Evolutionary conservation across 495 filamentous ascomycete genomes (phyloP), one percentile per base, ranked within the genome.

Genomic region (Penicillium desertorum): DNA sequence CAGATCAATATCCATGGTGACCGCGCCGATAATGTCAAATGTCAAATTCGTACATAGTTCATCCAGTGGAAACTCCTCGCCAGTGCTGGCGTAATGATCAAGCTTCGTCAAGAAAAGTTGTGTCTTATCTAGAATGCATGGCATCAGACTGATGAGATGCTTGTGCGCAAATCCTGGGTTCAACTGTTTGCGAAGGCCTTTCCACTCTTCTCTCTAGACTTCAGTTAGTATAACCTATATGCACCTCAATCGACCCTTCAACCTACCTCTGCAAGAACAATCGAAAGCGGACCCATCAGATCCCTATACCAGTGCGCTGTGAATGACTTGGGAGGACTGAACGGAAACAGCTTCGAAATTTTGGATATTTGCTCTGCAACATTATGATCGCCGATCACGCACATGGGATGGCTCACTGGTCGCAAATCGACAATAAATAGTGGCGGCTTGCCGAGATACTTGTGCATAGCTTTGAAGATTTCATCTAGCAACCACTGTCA

Each of bases 241-340:
- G 6, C n/a, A 11, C 16, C 22, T 37, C 36, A 5, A 19, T 3
- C 11, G 3, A 37, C 2, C 6, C 5, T 1, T 27, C 32, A 17
- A 17, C 48, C 7, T 51, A 39, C 48, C 16, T 51, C 32, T 39
- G 48, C 32, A 25, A 51, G 20, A 25, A 51, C 30, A 34, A 51
- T 51, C 0, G 48, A 51, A 6, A 23, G 32, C 8, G 32, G 11
- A 1, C 47, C 47, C 19, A 50, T 36, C 47, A 50, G 14, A 8
- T 50, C 47, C 4, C 20, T 34, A 10, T 23, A 50, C 47, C 32
- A 50, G 4, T 43, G 44, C 0, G 74, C 25, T 0, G 71, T 72
- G 7, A 75, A 75, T 0, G 69, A 71, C 57, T 83, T 83, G 4
- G 76, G 62, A 9, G 63, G 49, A 48, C 75, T 76, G 58, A 74